phyloP scores from a whole-genome alignment of 306 rosid genomes.

The Corylus americana region DNA sequence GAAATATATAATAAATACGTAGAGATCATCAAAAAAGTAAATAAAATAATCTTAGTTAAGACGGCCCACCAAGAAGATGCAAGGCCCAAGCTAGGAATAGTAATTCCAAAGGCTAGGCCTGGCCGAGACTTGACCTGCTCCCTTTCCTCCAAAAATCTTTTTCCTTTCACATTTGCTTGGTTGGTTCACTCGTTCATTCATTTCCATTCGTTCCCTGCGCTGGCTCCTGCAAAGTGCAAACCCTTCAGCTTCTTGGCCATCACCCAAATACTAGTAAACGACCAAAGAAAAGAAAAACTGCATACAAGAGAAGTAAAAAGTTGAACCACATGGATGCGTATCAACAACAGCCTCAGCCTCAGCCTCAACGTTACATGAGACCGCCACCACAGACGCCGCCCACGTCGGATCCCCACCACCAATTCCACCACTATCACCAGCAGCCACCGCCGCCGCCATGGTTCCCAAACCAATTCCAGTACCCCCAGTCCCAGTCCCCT shows the following conservation, averaged over 20 bases:
- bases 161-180: background rate
- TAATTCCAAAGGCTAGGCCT: constrained; percentile 11
- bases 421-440: constrained; percentile 49
- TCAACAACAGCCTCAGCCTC: constrained; percentile 46
- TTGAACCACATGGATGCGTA: constrained; percentile 58
- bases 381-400: constrained; percentile 50
- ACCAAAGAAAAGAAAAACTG: background rate
- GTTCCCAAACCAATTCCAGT: constrained; percentile 76
- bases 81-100: background rate
- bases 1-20: too few species aligned
- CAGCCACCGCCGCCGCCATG: constrained; percentile 60
- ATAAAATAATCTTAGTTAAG: too few species aligned
- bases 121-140: constrained; percentile 13
- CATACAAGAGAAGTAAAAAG: background rate
- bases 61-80: background rate
- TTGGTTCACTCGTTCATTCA: background rate
- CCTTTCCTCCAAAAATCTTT: constrained; percentile 18
- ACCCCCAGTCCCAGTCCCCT: constrained; percentile 50
- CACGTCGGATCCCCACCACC: constrained; percentile 64
- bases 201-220: background rate
- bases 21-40: too few species aligned
- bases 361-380: constrained; percentile 58
- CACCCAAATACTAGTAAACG: constrained; percentile 2
- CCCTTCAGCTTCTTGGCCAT: background rate
- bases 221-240: background rate